Conservation (phyloP, 345 rosid genomes). For the Hevea brasiliensis region DNA sequence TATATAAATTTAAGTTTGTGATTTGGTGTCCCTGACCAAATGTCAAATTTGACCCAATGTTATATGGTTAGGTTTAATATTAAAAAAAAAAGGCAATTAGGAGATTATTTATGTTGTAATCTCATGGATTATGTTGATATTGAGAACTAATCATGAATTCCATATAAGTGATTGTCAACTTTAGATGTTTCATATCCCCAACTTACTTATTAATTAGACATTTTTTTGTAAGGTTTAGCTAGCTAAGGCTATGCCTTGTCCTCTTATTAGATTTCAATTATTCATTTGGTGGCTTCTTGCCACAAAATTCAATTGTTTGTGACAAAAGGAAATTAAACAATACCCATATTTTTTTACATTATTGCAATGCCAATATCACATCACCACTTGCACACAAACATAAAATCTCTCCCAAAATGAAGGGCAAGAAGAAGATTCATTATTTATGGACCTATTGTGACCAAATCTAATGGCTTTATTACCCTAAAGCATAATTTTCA, state of each 20-base stretch:
- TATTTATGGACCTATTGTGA: neutral
- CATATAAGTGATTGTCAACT: neutral
- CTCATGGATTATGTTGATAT: neutral
- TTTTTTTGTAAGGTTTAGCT: no score
- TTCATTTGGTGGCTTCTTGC: neutral
- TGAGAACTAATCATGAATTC: conserved; percentile 4
- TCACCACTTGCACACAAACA: neutral
- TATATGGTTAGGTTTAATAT: no score
- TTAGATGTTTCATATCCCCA: conserved; percentile 3
- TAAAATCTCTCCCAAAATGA: conserved; percentile 6
- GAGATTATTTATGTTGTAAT: no score
- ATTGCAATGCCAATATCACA: neutral
- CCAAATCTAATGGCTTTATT: conserved; percentile 20
- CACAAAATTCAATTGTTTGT: neutral
- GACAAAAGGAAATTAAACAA: neutral
- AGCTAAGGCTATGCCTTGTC: neutral
- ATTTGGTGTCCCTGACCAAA: conserved; percentile 20
- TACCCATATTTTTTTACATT: neutral
- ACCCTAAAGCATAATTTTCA: neutral
- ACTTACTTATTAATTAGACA: neutral
- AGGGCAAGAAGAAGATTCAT: conserved; percentile 9
- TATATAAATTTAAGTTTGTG: conserved; percentile 6
- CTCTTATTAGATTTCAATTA: neutral
- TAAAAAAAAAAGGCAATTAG: no score
- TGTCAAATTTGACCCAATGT: no score